Evolutionary conservation across 1,139 yeast genomes (phyloP).

Genomic region (Hyphopichia fennica): DNA sequence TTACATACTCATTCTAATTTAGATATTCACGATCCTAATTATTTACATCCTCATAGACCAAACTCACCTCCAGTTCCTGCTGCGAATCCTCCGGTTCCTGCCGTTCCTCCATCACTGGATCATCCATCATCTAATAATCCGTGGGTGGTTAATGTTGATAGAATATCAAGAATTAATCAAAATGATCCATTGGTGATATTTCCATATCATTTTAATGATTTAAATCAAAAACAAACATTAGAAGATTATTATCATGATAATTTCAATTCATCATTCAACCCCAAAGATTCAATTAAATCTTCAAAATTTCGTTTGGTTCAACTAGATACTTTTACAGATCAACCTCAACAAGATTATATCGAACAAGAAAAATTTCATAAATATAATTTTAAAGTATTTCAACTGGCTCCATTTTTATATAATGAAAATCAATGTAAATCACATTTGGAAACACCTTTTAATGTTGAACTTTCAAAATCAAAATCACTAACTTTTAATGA

Average conservation of each 20-base stretch:
- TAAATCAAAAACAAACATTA: not conserved
- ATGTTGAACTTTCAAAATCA: not conserved
- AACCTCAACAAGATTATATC: not conserved
- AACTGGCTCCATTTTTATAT: conserved; percentile 1
- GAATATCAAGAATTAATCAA: not conserved
- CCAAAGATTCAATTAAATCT: not conserved
- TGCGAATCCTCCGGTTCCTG: not conserved
- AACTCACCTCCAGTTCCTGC: not conserved
- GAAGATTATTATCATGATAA: not conserved
- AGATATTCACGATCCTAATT: not conserved
- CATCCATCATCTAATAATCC: not conserved
- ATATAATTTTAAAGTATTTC: conserved; percentile 1
- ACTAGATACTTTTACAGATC: not conserved
- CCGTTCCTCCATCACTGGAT: not conserved
- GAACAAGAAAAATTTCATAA: not conserved
- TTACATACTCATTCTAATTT: not conserved
- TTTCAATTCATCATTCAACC: not conserved
- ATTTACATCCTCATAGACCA: not conserved
- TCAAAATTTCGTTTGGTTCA: conserved; percentile 1
- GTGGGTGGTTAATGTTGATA: not conserved
- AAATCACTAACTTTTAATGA: not conserved
- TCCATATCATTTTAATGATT: conserved; percentile 13
- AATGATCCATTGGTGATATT: conserved; percentile 11
- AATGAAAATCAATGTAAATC: not conserved
- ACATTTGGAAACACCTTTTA: conserved; percentile 7